Evolutionary conservation across 805 yeast species (phyloP).

Genomic region (Ogataea trehalophila): DNA sequence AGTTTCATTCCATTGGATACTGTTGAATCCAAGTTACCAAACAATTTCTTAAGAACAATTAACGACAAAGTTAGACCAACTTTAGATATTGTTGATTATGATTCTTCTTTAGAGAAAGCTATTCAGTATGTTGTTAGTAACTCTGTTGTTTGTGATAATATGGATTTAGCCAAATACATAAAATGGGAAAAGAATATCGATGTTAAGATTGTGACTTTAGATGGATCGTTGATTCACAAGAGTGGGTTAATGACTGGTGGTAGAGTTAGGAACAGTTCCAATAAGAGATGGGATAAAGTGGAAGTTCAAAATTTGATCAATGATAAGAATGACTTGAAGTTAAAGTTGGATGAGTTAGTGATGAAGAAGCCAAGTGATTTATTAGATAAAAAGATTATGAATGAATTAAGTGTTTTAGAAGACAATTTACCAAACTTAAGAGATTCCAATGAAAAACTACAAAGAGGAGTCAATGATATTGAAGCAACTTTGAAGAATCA

Average conservation of each 20-base stretch:
- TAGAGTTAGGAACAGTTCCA: constrained; percentile 39
- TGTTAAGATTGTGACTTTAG: constrained; percentile 70
- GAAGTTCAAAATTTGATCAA: constrained; percentile 52
- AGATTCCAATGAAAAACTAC: constrained; percentile 21
- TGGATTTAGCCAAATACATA: constrained; percentile 62
- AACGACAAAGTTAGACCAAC: constrained; percentile 59
- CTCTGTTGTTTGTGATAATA: constrained; percentile 69
- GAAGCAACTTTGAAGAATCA: constrained; percentile 50
- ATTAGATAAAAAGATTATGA: constrained; percentile 51
- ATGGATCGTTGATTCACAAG: constrained; percentile 79
- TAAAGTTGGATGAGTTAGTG: constrained; percentile 39
- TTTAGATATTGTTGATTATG: constrained; percentile 69
- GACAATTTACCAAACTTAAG: constrained; percentile 25
- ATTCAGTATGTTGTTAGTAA: constrained; percentile 76
- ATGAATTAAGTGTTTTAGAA: constrained; percentile 48
- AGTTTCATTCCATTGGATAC: constrained; percentile 87
- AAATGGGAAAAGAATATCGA: constrained; percentile 60
- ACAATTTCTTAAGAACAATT: constrained; percentile 48
- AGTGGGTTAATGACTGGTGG: constrained; percentile 96
- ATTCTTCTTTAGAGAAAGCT: constrained; percentile 65
- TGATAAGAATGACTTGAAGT: constrained; percentile 46
- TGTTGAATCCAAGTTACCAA: constrained; percentile 52
- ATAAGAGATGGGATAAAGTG: constrained; percentile 66
- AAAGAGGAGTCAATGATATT: constrained; percentile 28
- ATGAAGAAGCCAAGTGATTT: constrained; percentile 47